Evolutionary conservation across 2,329 filamentous ascomycete species (phyloP).

Genomic region (Fusarium euwallaceae): DNA sequence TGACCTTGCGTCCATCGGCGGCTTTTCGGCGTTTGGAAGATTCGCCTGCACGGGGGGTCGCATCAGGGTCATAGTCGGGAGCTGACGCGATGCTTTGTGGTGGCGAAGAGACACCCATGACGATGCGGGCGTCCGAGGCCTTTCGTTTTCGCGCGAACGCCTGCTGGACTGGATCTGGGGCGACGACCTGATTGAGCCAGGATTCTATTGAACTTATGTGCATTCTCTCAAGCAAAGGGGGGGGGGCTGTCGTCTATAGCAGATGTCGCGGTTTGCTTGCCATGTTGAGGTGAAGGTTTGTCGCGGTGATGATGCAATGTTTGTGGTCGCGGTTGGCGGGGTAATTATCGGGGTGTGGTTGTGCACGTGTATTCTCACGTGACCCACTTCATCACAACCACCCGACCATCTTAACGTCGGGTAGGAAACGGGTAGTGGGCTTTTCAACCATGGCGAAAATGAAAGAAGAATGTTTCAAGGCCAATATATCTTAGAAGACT

Average conservation of each 20-base stretch:
- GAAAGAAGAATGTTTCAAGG: too few species aligned
- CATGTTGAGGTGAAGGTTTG: not conserved
- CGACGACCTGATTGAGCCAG: not conserved
- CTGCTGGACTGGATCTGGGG: not conserved
- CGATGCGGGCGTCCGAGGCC: not conserved
- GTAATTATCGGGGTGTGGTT: not conserved
- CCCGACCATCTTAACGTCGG: not conserved
- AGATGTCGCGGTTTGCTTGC: not conserved
- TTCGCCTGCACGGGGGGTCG: not conserved
- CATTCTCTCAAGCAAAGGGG: not conserved
- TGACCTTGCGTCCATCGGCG: not conserved
- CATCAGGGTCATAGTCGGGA: not conserved
- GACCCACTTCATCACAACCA: not conserved
- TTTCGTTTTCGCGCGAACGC: not conserved
- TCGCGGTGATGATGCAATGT: not conserved
- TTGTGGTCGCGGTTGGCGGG: not conserved
- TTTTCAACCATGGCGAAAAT: too few species aligned
- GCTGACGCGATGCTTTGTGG: not conserved
- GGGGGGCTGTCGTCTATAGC: not conserved
- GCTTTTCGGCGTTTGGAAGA: not conserved
- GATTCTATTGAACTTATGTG: not conserved
- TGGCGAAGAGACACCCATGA: not conserved
- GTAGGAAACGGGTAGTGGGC: not conserved
- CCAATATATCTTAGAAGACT: too few species aligned
- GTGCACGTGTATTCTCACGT: not conserved